Base-by-base conservation (phyloP, 192 early-diverging fungal genomes). In the Glomus cerebriforme region DNA sequence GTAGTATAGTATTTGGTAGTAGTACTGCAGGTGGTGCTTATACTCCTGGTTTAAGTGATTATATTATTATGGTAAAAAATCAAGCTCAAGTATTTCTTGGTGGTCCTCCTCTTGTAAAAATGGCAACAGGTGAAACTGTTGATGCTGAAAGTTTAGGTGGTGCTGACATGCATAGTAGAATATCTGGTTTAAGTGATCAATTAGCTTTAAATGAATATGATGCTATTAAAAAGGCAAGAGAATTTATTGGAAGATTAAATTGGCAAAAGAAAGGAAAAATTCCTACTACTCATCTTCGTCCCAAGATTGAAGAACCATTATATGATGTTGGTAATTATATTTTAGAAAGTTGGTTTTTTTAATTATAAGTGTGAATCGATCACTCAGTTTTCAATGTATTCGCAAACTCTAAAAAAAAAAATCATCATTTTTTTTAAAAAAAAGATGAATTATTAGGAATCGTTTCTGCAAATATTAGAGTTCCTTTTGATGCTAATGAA, bases 21-120 rank as follows among this genome's bases (percentile, higher is more conserved):
- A 90, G 89, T 32, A 92, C 91, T 58, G 91, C 91, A 13, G 91
- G 91, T 66, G 91, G 91, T 59, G 91, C 91, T 9, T 92, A 92
- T 58, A 83, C 87, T 15, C 90, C 90, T 29, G 87, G 87, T 58
- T 88, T 92, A 88, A 88, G 86, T 77, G 91, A 92, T 77, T 92
- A 90, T 82, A 84, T 86, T 31, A 87, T 92, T 59, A 86, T 92
- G 88, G 90, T 92, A 67, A 90, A 92, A 86, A 87, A 89, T 59
- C 85, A 91, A 73, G 91, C 91, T 37, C 87, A 90, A 71, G 91
- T 92, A 10, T 92, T 91, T 77, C 78, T 92, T 58, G 91, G 91
- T 54, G 91, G 91, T 13, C 91, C 91, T 62, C 91, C 91, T 29
- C 74, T 92, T 59, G 91, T 92, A 67, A 84, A 91, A 78, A 89